Evolutionary conservation across 192 early-diverging fungal species (phyloP).

Genomic region (Umbelopsis vinacea): DNA sequence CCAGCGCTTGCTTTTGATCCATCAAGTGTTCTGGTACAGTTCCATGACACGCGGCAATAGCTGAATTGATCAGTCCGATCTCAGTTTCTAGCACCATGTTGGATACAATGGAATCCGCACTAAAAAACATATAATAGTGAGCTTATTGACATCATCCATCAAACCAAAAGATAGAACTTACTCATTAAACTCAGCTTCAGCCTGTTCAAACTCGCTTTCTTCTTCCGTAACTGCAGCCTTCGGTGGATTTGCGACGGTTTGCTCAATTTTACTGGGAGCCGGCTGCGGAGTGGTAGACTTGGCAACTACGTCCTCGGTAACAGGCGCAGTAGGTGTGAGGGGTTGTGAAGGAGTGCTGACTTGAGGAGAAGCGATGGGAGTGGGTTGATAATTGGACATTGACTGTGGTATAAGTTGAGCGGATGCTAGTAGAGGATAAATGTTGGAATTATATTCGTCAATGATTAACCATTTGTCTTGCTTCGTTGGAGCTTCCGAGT

Average conservation of each 20-base stretch:
- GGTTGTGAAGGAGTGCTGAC: neutral
- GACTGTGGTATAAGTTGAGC: constrained; percentile 23
- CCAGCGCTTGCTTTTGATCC: constrained; percentile 67
- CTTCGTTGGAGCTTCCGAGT: constrained; percentile 60
- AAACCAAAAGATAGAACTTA: constrained; percentile 27
- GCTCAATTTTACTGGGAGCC: neutral
- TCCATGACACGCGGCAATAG: constrained; percentile 51
- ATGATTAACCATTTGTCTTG: constrained; percentile 70
- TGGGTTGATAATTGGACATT: constrained; percentile 32
- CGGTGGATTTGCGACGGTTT: neutral
- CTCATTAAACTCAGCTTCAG: constrained; percentile 62
- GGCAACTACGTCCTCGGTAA: neutral
- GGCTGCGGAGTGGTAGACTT: constrained; percentile 1
- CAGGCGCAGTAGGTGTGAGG: neutral
- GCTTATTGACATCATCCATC: neutral
- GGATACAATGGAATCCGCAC: constrained; percentile 73
- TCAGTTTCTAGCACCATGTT: constrained; percentile 79
- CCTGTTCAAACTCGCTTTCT: constrained; percentile 46
- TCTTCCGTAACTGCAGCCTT: neutral
- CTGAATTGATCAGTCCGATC: constrained; percentile 45
- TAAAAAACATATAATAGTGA: constrained; percentile 31
- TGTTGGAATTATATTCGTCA: constrained; percentile 49
- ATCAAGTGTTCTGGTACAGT: constrained; percentile 62
- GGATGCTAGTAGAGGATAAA: constrained; percentile 30
- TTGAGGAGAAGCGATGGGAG: neutral